Evolutionary conservation across 805 yeast species (phyloP).

Genomic region (Saitoella complicata): DNA sequence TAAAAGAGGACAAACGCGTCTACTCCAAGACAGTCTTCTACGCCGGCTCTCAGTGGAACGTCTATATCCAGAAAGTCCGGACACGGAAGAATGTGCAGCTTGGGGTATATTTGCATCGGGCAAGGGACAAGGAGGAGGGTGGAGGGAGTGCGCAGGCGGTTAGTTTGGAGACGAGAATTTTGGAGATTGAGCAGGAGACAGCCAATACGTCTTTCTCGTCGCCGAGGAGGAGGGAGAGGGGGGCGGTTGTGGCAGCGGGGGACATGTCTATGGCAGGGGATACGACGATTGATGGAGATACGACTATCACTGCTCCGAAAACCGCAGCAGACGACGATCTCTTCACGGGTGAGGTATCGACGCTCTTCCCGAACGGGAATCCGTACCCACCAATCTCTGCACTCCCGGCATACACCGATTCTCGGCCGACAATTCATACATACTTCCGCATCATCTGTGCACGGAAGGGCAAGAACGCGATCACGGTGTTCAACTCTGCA

Average conservation of each 20-base stretch:
- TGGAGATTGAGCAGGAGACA: background rate
- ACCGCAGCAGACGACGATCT: background rate
- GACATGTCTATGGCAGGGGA: background rate
- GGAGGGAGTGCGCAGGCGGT: background rate
- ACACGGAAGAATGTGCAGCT: conserved; percentile 30
- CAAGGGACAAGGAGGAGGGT: conserved; percentile 14
- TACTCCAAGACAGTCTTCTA: conserved; percentile 40
- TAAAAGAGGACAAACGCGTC: conserved; percentile 31
- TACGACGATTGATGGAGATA: background rate
- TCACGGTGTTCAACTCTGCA: conserved; percentile 39
- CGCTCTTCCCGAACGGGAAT: background rate
- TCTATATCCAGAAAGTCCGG: conserved; percentile 35
- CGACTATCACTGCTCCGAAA: background rate
- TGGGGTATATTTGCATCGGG: conserved; percentile 42
- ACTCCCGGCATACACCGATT: conserved; percentile 27
- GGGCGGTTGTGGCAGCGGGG: conserved; percentile 1
- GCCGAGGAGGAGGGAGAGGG: background rate
- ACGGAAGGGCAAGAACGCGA: conserved; percentile 27
- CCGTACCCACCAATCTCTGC: background rate
- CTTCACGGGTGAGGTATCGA: background rate
- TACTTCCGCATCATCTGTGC: conserved; percentile 43
- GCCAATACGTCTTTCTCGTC: background rate
- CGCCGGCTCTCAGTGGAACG: conserved; percentile 46
- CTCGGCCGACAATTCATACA: conserved; percentile 30
- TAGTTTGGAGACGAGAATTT: background rate